Conservation (phyloP, 257 asterid species). For the Nicotiana attenuata region DNA sequence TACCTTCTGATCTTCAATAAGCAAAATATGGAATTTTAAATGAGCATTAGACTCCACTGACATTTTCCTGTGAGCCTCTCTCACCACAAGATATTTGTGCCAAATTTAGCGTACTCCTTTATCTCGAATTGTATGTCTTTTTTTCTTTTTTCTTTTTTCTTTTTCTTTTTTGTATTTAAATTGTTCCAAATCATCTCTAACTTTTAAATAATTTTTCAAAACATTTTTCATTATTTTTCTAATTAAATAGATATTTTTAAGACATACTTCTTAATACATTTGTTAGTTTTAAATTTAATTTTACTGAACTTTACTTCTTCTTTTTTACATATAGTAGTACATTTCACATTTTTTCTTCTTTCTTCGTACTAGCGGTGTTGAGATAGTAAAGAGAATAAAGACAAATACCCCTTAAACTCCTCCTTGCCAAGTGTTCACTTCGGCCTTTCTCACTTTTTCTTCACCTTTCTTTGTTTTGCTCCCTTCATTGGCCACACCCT, state of each 20-base stretch:
- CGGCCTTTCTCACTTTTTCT: not conserved
- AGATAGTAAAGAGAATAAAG: not conserved
- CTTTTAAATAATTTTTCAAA: not conserved
- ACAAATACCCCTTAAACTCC: not conserved
- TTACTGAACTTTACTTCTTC: not conserved
- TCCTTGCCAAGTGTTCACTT: not conserved
- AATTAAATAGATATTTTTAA: not conserved
- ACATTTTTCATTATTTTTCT: not conserved
- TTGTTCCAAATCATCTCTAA: not conserved
- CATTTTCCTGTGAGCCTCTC: slow-evolving; percentile 3
- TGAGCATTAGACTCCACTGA: not conserved
- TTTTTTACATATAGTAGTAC: no score
- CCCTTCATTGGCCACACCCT: not conserved
- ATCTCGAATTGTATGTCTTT: not conserved
- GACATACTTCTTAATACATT: not conserved
- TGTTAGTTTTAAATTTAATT: not conserved
- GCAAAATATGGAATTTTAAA: not conserved
- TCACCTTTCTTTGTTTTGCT: not conserved
- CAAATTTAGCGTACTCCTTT: not conserved
- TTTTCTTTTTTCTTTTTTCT: no score
- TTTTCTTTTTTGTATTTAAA: not conserved
- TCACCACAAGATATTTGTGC: not conserved
- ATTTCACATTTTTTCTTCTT: no score
- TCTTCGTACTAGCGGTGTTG: not conserved
- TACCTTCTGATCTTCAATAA: not conserved